Evolutionary conservation across 345 rosid species (phyloP).

Genomic region (Moringa oleifera): DNA sequence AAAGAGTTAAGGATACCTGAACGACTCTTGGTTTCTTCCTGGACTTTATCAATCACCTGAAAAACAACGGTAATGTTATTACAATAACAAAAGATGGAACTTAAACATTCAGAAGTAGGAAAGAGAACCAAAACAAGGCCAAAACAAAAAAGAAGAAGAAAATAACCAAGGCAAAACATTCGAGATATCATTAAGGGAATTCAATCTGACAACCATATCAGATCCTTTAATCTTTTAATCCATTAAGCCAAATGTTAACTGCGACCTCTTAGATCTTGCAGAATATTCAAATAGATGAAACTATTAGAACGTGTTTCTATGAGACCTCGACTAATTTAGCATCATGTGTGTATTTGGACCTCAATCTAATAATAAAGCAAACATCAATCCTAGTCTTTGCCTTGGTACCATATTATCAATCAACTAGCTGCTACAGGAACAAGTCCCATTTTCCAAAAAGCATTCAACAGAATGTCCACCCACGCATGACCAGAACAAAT

Average conservation of each 20-base stretch:
- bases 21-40: constrained; percentile 75
- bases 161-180: too few relatives aligned
- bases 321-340: neutral
- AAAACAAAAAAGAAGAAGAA: neutral
- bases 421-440: neutral
- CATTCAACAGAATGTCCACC: neutral
- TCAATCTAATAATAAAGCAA: neutral
- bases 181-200: neutral
- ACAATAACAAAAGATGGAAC: constrained; percentile 7
- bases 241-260: neutral
- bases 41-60: constrained; percentile 83
- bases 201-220: neutral
- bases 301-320: neutral
- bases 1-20: constrained; percentile 35
- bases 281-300: too few relatives aligned
- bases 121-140: neutral
- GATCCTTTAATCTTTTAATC: neutral
- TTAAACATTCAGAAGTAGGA: neutral
- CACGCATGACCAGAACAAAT: neutral
- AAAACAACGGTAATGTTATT: constrained; percentile 17
- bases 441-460: neutral
- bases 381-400: neutral
- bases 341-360: neutral
- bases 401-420: neutral
- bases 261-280: neutral